These are phyloP conservation scores for Panicum hallii DNA, from an alignment of 202 grass and related monocot species.

Conservation along the genomic window DNA sequence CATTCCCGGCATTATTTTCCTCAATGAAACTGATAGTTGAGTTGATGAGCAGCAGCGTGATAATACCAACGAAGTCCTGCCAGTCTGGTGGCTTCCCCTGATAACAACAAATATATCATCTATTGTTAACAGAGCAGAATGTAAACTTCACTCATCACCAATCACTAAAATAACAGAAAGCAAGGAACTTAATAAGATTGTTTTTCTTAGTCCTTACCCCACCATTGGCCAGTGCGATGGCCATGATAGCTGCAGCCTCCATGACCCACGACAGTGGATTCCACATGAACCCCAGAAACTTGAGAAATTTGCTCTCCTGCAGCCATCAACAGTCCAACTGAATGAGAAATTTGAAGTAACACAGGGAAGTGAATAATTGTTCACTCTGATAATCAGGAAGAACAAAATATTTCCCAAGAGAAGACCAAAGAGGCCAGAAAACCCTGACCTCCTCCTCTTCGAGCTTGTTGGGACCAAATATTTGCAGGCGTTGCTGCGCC, in stretches of 20 bases:
- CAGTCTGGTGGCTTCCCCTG: conserved; percentile 97
- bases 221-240: conserved; percentile 88
- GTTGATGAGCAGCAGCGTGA: conserved; percentile 89
- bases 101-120: conserved; percentile 11
- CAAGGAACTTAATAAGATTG: not conserved
- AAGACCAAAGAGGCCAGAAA: conserved; percentile 3
- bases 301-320: conserved; percentile 96
- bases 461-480: conserved; percentile 96
- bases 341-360: conserved; percentile 2
- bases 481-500: conserved; percentile 70
- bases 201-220: conserved; percentile 56
- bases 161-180: not conserved
- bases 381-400: not conserved
- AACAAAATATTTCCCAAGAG: not conserved
- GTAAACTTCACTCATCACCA: not conserved
- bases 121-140: not conserved
- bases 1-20: conserved; percentile 99
- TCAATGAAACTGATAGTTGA: conserved; percentile 99
- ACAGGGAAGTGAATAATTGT: not conserved
- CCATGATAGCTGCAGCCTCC: conserved; percentile 97
- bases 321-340: conserved; percentile 13
- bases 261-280: conserved; percentile 99
- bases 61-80: conserved; percentile 96
- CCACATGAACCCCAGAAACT: conserved; percentile 99
- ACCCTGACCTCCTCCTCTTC: conserved; percentile 82